Percentiles rank a stretch among this genome's conserved stretches.
Evolutionary conservation across 306 rosid genomes (phyloP).

Genomic region (Malus domestica): ASM211411v1 NC_041789.1:21445501-21446000

Average conservation of each 20-base stretch:
- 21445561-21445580: not conserved
- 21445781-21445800: not conserved
- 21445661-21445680: conserved; percentile 55
- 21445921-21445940: conserved; percentile 13
- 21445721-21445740: not conserved
- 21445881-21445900: conserved; percentile 51
- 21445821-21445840: conserved; percentile 8
- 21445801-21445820: not conserved
- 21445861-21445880: conserved; percentile 67
- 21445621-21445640: not conserved
- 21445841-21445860: conserved; percentile 64
- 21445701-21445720: conserved; percentile 44
- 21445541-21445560: not conserved
- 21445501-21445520: not conserved
- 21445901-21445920: conserved; percentile 46
- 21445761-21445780: no score
- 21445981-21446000: conserved; percentile 38
- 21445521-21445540: not conserved
- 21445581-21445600: conserved; percentile 31
- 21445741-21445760: not conserved
- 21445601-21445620: conserved; percentile 24
- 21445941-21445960: not conserved
- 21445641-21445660: conserved; percentile 40
- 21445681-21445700: conserved; percentile 60
- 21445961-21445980: not conserved